Base-by-base conservation (phyloP, 1,139 yeast genomes). In the Pneumocystis sp. region DNA sequence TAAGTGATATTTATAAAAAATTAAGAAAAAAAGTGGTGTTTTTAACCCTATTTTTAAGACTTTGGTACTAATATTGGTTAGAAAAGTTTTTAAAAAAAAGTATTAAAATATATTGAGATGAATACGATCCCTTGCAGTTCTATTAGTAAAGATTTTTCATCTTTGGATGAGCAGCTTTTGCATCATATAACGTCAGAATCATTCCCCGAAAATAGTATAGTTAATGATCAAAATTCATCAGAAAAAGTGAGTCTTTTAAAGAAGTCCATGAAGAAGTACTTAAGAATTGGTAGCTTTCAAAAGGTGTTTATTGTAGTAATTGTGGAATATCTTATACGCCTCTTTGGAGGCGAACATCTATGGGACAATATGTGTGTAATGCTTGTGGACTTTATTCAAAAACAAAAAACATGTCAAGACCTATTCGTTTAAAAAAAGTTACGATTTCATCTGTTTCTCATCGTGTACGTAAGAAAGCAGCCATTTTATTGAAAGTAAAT, bases 311-410 rank as follows among this genome's bases (percentile, higher is more conserved):
- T 50, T 83, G 89, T 71, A 79, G 85, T 59, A 85, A 85, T 73
- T 85, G 89, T 72, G 85, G 85, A 6, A 83, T 87, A n/a, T 81
- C 85, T 19, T 80, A 82, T 68, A 85, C 89, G 0, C 89, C 89
- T 1, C 76, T 85, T 12, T 85, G 89, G 89, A 77, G 89, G 64
- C 74, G 89, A 63, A 85, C 87, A 3, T 86, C 87, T 67, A 62
- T 61, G 59, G 87, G 87, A 1, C 82, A 85, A 21, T 79, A 82
- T 61, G 83, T 85, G 60, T 85, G 89, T 74, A 85, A 85, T 72
- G 89, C 89, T n/a, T 85, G 89, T 72, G 89, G 89, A 0, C 78
- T 85, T 62, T 67, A 79, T 67, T 71, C 77, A 62, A 77, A 77
- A 68, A 80, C 81, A 29, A 71, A 80, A 34, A 74, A 77, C 65